A percentile compares a stretch with the other conserved stretches of the same genome.
Evolutionary conservation across 2,329 filamentous ascomycete species (phyloP).

Genomic region (Cadophora gregata): DNA sequence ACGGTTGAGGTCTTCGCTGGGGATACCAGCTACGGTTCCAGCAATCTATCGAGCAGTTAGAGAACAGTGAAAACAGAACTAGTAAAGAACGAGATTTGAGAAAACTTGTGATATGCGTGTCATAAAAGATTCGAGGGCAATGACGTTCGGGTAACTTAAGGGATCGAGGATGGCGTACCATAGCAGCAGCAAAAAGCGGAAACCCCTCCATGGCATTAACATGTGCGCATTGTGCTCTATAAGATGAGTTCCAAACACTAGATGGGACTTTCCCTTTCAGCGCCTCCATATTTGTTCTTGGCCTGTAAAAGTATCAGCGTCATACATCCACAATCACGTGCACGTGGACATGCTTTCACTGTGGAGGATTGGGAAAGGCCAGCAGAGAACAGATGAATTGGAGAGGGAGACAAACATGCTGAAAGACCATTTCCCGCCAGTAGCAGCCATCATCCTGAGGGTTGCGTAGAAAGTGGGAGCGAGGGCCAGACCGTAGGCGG

Average conservation of each 20-base stretch:
- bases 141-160: no score
- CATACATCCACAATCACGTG: no score
- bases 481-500: neutral
- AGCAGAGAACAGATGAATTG: no score
- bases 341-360: neutral
- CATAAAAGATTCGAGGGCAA: no score
- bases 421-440: neutral
- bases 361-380: no score
- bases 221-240: conserved; percentile 2
- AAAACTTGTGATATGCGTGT: no score
- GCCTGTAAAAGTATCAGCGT: neutral
- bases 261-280: neutral
- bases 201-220: neutral
- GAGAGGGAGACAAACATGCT: neutral
- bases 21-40: neutral
- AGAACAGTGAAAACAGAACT: no score
- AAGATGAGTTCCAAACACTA: conserved; percentile 6
- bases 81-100: no score
- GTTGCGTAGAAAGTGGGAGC: neutral
- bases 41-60: neutral
- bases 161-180: neutral
- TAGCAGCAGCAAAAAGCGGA: neutral
- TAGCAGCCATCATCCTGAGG: neutral
- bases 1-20: neutral
- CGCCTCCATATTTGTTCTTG: conserved; percentile 2